Evolutionary conservation across 2,329 filamentous ascomycete genomes (phyloP), one percentile per base, ranked within the genome.

Genomic region (Byssothecium circinans): DNA sequence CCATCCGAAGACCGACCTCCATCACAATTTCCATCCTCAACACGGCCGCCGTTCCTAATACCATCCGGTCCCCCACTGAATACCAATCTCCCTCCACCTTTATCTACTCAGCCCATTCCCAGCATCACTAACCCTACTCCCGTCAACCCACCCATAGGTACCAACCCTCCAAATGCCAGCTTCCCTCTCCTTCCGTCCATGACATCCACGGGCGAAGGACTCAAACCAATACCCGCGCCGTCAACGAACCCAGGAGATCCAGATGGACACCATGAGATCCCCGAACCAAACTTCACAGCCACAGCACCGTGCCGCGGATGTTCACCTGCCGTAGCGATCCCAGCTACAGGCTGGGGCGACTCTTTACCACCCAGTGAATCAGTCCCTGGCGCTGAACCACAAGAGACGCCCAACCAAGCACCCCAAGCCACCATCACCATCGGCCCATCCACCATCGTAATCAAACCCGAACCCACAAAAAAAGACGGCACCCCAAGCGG

Each of bases 191-290:
- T 27, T 18, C 47, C 47, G 22, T 41, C 52, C 19, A 64, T 62
- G 54, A 41, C 42, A 33, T 62, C 60, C 22, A 65, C 56, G 17
- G 49, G 62, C 23, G 50, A 66, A 56, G 52, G 47, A 18, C 49
- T 65, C 2, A 49, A 40, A 49, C 64, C 63, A 19, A 60, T 62
- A 39, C 60, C 62, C 18, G 53, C 56, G 18, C 52, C 52, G 11
- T 58, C 53, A 32, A 63, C 56, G 23, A 50, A 56, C 10, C 45
- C 54, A 6, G 64, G 62, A 15, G 56, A 65, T 19, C 64, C 63
- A 1, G 50, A 65, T 34, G 65, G 64, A 8, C 64, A 66, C 40
- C 58, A 66, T 47, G 65, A 68, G 32, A 62, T 67, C 19, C 53
- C 58, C 6, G 64, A 67, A 45, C 64, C 62, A 23, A 56, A 64